Evolutionary conservation across 2,329 filamentous ascomycete genomes (phyloP), one percentile per base, ranked within the genome.

Genomic region (Magnaporthales sp.): DNA sequence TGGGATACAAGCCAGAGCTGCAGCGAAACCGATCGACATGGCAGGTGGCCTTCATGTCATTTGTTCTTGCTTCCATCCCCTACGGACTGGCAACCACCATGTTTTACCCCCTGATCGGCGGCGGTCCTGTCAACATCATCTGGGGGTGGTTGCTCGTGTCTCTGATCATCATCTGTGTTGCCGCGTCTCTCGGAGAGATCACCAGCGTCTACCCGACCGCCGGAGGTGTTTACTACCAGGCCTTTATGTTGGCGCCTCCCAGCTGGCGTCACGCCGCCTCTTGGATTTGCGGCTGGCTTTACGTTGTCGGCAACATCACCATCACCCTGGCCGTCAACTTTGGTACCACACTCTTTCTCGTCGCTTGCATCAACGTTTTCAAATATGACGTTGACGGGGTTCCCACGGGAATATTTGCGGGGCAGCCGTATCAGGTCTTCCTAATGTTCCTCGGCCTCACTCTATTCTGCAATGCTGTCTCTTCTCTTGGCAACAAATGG

Each of bases 301-400:
- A 91, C 74, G 84, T 91, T 22, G 87, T 92, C 65, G 91, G 91
- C 67, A 93, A 93, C 78, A 89, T 92, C 75, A 92, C 89, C 70
- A 93, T 93, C 71, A 92, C 90, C 0, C 81, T 92, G n/a, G 85
- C 89, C n/a, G 90, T 92, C 74, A 91, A 91, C 79, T 93, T 92
- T 72, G 91, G 89, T 7, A 92, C 91, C 3, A 90, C 88, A 0
- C 85, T 92, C 70, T 84, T 86, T 75, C 76, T 85, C 67, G 80
- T 85, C 67, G 81, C 79, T 15, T 85, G 83, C 72, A 74, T 87
- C 75, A 84, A 86, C 67, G 81, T 87, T 46, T 87, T 86, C 67
- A 78, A 83, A 66, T 75, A 76, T 2, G 74, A 77, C 46, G 65
- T 51, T 29, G 27, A 60, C 1, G 64, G 64, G 22, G 64, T 46